A percentile compares a stretch with the other conserved stretches of the same genome.
These are phyloP conservation scores for Bruguiera hainesii DNA, from an alignment of 441 rosid genomes.

Conservation along the genomic window DNA sequence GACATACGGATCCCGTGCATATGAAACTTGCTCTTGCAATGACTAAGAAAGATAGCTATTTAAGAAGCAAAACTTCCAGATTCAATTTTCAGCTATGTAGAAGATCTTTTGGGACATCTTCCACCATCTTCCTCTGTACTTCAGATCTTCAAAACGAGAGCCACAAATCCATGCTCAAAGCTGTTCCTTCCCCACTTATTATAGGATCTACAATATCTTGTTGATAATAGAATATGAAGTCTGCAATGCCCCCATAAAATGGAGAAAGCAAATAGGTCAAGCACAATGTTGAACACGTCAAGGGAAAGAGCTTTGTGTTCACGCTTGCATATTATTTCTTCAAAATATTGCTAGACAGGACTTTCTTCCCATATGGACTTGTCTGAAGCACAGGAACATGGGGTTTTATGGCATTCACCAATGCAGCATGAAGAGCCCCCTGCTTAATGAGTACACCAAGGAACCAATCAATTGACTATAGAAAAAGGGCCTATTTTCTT, in stretches of 20 bases:
- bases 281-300: slow-evolving; percentile 8
- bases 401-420: slow-evolving; percentile 69
- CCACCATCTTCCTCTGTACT: slow-evolving; percentile 15
- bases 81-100: slow-evolving; percentile 14
- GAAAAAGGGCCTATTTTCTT: not conserved
- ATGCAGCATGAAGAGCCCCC: slow-evolving; percentile 57
- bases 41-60: not conserved
- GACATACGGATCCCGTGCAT: slow-evolving; percentile 18
- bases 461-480: slow-evolving; percentile 1
- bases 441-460: slow-evolving; percentile 24
- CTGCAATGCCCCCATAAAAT: slow-evolving; percentile 17
- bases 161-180: slow-evolving; percentile 17
- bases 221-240: slow-evolving; percentile 20
- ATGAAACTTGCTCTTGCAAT: slow-evolving; percentile 13
- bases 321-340: slow-evolving; percentile 48
- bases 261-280: not conserved
- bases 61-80: slow-evolving; percentile 9
- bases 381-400: slow-evolving; percentile 55
- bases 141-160: slow-evolving; percentile 13
- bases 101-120: slow-evolving; percentile 18
- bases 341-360: slow-evolving; percentile 55
- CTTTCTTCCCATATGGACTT: slow-evolving; percentile 84
- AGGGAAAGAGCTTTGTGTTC: slow-evolving; percentile 11
- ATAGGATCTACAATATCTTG: slow-evolving; percentile 29
- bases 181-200: slow-evolving; percentile 33